A percentile compares a stretch with the other conserved stretches of the same genome.
These are phyloP conservation scores for Pilobolus umbonatus DNA, from an alignment of 192 early-diverging fungal species.

Conservation along the genomic window DNA sequence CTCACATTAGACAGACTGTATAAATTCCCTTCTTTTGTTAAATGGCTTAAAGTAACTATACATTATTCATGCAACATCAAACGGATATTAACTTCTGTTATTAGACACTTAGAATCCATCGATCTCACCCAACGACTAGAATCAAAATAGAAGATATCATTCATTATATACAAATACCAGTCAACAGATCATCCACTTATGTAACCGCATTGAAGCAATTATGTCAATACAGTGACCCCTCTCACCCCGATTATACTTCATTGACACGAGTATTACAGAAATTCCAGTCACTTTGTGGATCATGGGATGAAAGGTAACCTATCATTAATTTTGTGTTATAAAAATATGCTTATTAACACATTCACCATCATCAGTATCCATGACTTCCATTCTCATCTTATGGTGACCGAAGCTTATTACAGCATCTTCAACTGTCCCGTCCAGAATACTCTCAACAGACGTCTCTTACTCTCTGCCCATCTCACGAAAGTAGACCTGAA, in stretches of 20 bases:
- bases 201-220: conserved; percentile 1
- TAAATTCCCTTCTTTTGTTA: conserved; percentile 3
- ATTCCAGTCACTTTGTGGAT: not conserved
- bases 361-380: conserved; percentile 12
- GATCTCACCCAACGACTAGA: not conserved
- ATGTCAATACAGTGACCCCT: conserved; percentile 10
- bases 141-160: not conserved
- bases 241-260: conserved; percentile 20
- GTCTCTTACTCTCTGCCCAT: conserved; percentile 9
- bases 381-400: conserved; percentile 4
- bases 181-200: not conserved
- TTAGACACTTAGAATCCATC: too few relatives aligned
- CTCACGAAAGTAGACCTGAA: conserved; percentile 14
- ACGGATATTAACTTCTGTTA: too few relatives aligned
- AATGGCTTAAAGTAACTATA: conserved; percentile 8
- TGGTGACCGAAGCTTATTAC: conserved; percentile 1
- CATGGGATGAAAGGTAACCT: conserved; percentile 10
- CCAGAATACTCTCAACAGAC: conserved; percentile 11
- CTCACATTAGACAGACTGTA: conserved; percentile 5
- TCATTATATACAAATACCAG: conserved; percentile 13
- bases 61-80: not conserved
- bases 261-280: not conserved
- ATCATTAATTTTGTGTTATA: not conserved
- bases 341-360: not conserved
- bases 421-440: conserved; percentile 2